These are phyloP conservation scores for Spathaspora girioi DNA, from an alignment of 805 yeast genomes.

Conservation along the genomic window DNA sequence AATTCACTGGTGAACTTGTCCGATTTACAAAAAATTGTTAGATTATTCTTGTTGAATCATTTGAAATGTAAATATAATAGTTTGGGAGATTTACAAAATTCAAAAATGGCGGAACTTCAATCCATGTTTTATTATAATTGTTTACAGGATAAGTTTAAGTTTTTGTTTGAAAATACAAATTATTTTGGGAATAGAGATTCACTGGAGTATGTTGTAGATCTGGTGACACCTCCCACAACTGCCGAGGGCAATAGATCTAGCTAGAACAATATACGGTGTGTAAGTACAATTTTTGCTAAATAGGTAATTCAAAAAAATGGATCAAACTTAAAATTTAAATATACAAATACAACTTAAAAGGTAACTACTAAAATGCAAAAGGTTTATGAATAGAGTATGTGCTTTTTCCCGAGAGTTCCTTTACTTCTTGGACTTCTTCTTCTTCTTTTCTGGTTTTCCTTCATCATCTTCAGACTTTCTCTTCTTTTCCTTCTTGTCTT, in stretches of 20 bases:
- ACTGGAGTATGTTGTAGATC: neutral
- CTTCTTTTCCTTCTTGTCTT: constrained; percentile 59
- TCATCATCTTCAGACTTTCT: constrained; percentile 37
- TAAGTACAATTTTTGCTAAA: too few relatives aligned
- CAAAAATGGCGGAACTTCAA: constrained; percentile 17
- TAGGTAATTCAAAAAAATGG: neutral
- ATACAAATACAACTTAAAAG: constrained; percentile 1
- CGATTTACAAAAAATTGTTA: constrained; percentile 18
- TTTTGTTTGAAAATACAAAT: constrained; percentile 5
- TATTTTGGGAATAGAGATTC: neutral
- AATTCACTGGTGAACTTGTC: constrained; percentile 5
- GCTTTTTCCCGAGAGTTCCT: too few relatives aligned
- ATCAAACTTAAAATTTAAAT: neutral
- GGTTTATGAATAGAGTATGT: too few relatives aligned
- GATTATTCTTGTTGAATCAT: constrained; percentile 15
- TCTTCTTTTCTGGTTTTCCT: constrained; percentile 47
- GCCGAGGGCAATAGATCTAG: neutral
- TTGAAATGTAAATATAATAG: constrained; percentile 10
- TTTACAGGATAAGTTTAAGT: constrained; percentile 8
- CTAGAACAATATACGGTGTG: too few relatives aligned
- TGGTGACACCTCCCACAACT: neutral
- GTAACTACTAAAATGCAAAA: too few relatives aligned
- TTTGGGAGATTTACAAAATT: constrained; percentile 18
- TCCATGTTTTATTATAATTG: constrained; percentile 9
- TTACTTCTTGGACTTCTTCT: constrained; percentile 42